These are phyloP conservation scores for Cardamine chenopodiifolia DNA, from an alignment of 345 rosid species.

Conservation along the genomic window DNA sequence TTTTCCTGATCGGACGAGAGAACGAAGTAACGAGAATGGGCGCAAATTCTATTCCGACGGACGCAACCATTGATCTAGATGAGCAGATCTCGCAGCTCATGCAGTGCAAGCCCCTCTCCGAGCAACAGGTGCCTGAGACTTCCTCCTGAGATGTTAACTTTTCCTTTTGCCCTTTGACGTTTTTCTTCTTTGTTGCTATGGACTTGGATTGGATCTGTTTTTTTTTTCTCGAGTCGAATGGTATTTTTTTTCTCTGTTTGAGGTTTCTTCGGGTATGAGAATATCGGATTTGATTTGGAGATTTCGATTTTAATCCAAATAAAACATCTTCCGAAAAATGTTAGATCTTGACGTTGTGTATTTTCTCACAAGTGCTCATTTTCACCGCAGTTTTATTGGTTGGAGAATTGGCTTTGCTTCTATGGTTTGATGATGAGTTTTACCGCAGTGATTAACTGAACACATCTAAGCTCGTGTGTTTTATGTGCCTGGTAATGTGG, in stretches of 20 bases:
- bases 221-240: conserved; percentile 6
- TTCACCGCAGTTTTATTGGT: conserved; percentile 28
- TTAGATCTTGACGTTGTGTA: conserved; percentile 22
- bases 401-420: conserved; percentile 31
- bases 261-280: neutral
- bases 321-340: conserved; percentile 21
- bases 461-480: conserved; percentile 25
- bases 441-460: conserved; percentile 20
- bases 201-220: conserved; percentile 38
- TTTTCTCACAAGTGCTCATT: neutral
- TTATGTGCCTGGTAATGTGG: conserved; percentile 35
- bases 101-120: conserved; percentile 91
- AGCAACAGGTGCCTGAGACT: conserved; percentile 61
- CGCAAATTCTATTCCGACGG: conserved; percentile 60
- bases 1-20: conserved; percentile 30
- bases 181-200: conserved; percentile 6
- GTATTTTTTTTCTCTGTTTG: neutral
- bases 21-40: conserved; percentile 54
- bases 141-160: conserved; percentile 2
- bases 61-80: conserved; percentile 66
- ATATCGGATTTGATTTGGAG: conserved; percentile 19
- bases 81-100: conserved; percentile 86
- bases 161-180: neutral
- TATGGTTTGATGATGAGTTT: conserved; percentile 29
- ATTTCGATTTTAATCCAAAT: neutral